A percentile compares a stretch with the other conserved stretches of the same genome.
These are phyloP conservation scores for rapeseed (Brassica napus) DNA, from an alignment of 345 rosid genomes.

Conservation along the genomic window DNA sequence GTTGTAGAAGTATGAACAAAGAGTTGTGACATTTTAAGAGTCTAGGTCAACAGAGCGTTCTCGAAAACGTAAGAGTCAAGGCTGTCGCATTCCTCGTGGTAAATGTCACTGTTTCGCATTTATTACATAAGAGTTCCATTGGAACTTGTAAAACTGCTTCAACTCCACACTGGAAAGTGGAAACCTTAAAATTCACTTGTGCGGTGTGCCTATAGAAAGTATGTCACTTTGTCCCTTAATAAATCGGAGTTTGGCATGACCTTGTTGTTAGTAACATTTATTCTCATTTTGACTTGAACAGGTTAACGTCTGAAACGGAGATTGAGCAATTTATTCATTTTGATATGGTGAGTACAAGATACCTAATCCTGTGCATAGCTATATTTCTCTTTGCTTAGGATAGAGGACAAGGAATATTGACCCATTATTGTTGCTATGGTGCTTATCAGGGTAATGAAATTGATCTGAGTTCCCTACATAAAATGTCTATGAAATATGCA, in stretches of 20 bases:
- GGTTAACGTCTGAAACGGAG: constrained; percentile 54
- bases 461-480: constrained; percentile 51
- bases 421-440: neutral
- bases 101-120: no score
- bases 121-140: no score
- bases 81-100: no score
- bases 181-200: constrained; percentile 28
- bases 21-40: no score
- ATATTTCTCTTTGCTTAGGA: neutral
- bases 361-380: neutral
- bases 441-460: constrained; percentile 59
- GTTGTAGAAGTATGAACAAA: no score
- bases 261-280: constrained; percentile 6
- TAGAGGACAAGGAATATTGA: neutral
- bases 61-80: no score
- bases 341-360: constrained; percentile 67
- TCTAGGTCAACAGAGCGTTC: neutral
- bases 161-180: no score
- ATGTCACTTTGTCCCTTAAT: constrained; percentile 16
- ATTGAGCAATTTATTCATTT: constrained; percentile 66
- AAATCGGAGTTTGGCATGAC: neutral
- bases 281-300: constrained; percentile 32
- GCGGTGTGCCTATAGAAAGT: constrained; percentile 62
- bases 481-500: constrained; percentile 57
- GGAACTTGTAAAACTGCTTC: no score